These are phyloP conservation scores for Nakaseomyces bracarensis DNA, from an alignment of 1,139 yeast genomes.

Conservation along the genomic window DNA sequence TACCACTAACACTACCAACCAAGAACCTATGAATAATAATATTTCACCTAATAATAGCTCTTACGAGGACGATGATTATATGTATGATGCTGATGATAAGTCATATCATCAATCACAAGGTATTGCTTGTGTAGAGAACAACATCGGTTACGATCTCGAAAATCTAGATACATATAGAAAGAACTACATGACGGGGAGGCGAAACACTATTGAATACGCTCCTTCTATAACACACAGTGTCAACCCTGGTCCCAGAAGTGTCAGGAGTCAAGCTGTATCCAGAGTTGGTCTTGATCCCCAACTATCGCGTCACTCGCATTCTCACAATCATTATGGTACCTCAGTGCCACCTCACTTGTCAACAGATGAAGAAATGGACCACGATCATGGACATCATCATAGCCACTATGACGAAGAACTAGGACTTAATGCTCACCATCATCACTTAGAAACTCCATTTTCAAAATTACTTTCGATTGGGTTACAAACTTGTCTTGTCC, in stretches of 20 bases:
- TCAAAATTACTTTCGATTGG: conserved; percentile 78
- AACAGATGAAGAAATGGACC: neutral
- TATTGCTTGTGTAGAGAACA: conserved; percentile 29
- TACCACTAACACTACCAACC: too few relatives aligned
- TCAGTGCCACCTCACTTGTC: neutral
- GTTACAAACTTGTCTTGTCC: conserved; percentile 79
- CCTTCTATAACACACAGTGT: neutral
- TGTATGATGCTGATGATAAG: conserved; percentile 3
- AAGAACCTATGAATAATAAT: neutral
- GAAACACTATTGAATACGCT: conserved; percentile 3
- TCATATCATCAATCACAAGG: conserved; percentile 10
- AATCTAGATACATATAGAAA: conserved; percentile 29
- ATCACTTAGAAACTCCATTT: conserved; percentile 68
- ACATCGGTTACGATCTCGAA: conserved; percentile 32
- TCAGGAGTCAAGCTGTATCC: conserved; percentile 4
- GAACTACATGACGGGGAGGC: conserved; percentile 16
- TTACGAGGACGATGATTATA: neutral
- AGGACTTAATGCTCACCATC: conserved; percentile 51
- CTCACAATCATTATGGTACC: neutral
- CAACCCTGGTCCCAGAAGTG: neutral
- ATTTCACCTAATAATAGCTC: conserved; percentile 4
- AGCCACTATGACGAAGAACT: neutral
- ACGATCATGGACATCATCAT: neutral
- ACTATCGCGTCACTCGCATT: neutral
- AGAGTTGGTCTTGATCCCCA: neutral